Evolutionary conservation across 331 rosid genomes (phyloP), one percentile per base, ranked within the genome.

Genomic region (Arachis monticola): DNA sequence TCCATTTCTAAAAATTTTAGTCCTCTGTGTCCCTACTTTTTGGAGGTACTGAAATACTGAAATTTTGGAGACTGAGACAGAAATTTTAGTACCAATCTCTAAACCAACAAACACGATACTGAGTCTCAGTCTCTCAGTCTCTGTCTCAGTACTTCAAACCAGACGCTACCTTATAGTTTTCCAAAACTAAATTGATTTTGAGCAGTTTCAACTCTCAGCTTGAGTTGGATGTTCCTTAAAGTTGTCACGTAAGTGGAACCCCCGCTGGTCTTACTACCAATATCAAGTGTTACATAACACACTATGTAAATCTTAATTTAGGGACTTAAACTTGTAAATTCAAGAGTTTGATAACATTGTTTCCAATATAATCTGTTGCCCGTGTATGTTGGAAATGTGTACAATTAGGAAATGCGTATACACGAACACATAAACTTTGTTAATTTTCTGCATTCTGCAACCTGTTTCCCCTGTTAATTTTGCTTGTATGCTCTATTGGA

Each of bases 361-460:
- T 38, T 38, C 5, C 5, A 3, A 38, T 38, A 76, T 51, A 17
- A 63, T 52, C 9, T 41, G 7, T 56, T 53, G 8, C 59, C 22
- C 27, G 46, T 70, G 14, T 73, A 27, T 27, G 30, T 27, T 27
- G 30, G 30, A 48, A 42, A 10, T 71, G 72, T 41, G 41, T 62
- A 55, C 9, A 38, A 5, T 13, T 32, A 10, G 41, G 57, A 30
- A 45, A 8, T 12, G 59, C 50, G 83, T 11, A 1, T 2, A n/a
- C 17, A 57, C 48, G 38, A 64, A 64, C 40, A 42, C 67, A 4
- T 47, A 46, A 27, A 67, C 68, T 35, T 35, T 3, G 31, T 0
- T 74, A 1, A 17, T 57, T 41, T 14, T 62, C 56, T 27, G 30
- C 30, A 27, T 27, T 27, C 30, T 69, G 70, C 70, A 64, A 41